phyloP scores from a whole-genome alignment of 2,329 filamentous ascomycete genomes.

The Microsporum ferrugineum region DNA sequence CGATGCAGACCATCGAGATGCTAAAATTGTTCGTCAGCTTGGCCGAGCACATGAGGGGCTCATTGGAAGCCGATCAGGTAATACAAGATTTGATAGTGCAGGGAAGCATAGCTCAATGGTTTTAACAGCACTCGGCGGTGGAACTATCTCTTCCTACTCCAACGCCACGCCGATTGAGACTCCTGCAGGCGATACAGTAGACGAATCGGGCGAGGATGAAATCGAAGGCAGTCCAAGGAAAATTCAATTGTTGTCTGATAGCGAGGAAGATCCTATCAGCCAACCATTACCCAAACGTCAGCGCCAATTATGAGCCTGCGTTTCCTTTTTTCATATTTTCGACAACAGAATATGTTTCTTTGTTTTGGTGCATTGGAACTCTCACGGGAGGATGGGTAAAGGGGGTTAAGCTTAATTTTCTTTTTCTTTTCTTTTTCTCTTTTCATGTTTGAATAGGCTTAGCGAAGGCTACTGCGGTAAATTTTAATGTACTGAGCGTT shows the following conservation, averaged over 20 bases:
- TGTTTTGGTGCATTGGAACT: no score
- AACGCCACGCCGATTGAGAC: not conserved
- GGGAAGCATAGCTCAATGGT: conserved; percentile 32
- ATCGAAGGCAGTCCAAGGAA: not conserved
- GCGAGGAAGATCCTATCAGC: not conserved
- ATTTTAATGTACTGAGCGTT: not conserved
- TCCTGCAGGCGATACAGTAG: not conserved
- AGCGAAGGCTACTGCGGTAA: not conserved
- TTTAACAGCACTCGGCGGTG: conserved; percentile 24
- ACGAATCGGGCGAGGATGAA: not conserved
- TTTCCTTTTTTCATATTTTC: not conserved
- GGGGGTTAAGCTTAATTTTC: not conserved
- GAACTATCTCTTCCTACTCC: not conserved
- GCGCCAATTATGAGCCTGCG: not conserved
- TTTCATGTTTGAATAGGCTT: not conserved
- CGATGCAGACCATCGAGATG: conserved; percentile 18
- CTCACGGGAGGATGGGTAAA: no score
- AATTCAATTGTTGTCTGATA: not conserved
- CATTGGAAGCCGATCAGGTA: conserved; percentile 12
- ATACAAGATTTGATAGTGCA: conserved; percentile 21
- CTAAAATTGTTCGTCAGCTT: conserved; percentile 20
- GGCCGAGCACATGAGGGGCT: conserved; percentile 19
- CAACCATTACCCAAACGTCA: not conserved
- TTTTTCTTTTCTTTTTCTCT: not conserved
- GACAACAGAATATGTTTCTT: not conserved